Percentiles rank a stretch among this genome's conserved stretches.
Evolutionary conservation across 345 rosid genomes (phyloP).

Genomic region (Schrenkiella parvula): DNA sequence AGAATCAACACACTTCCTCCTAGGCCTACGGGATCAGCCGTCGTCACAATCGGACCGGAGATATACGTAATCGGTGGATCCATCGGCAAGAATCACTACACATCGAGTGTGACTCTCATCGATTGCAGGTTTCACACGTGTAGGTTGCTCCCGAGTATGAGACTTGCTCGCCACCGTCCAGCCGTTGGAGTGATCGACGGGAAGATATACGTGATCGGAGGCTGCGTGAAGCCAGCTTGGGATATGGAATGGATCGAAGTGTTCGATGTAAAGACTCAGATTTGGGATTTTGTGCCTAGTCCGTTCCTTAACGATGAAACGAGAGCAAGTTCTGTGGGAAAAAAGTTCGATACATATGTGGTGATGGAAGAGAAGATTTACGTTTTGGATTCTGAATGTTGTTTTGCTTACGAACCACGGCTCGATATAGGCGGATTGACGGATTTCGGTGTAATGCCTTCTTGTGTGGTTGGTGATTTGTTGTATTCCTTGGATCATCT

Average conservation of each 20-base stretch:
- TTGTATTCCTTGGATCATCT: neutral
- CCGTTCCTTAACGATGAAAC: neutral
- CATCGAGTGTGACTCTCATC: too few relatives aligned
- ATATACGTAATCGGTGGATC: too few relatives aligned
- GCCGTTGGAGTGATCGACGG: neutral
- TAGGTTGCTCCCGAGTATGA: too few relatives aligned
- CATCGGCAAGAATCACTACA: too few relatives aligned
- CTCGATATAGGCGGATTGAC: neutral
- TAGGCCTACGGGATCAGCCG: too few relatives aligned
- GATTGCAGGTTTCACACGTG: too few relatives aligned
- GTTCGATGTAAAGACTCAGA: neutral
- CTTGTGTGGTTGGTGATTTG: neutral
- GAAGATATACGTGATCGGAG: too few relatives aligned
- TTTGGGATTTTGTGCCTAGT: neutral
- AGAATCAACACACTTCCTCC: too few relatives aligned
- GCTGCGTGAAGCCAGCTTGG: neutral
- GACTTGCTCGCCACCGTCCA: too few relatives aligned
- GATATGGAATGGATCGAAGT: neutral
- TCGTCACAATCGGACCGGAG: too few relatives aligned
- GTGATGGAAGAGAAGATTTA: neutral
- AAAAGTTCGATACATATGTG: too few relatives aligned
- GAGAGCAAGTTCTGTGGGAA: too few relatives aligned
- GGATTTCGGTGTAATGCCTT: neutral
- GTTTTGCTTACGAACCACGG: neutral
- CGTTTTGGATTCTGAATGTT: neutral